phyloP scores from a whole-genome alignment of 805 yeast species.

The Myxozyma monticola region DNA sequence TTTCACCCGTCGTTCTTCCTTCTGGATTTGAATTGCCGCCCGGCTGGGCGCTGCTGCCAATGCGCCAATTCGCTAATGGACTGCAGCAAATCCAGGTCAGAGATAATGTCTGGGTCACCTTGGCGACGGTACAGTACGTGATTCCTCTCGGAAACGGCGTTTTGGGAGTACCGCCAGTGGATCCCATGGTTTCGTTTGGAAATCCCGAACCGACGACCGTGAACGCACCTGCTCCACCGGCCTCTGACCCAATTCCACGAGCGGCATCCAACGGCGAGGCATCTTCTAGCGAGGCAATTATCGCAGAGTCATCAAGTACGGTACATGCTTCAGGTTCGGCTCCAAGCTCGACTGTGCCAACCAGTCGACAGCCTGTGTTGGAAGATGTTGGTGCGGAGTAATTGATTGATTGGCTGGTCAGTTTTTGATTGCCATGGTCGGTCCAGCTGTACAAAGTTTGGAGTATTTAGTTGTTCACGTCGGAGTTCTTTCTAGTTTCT shows the following conservation, averaged over 20 bases:
- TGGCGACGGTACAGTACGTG: conserved; percentile 27
- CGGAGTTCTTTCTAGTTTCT: no score
- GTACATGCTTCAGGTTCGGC: not conserved
- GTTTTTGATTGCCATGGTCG: no score
- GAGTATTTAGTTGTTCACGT: no score
- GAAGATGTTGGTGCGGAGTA: conserved; percentile 6
- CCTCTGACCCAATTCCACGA: not conserved
- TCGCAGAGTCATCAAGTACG: not conserved
- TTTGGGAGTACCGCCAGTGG: conserved; percentile 19
- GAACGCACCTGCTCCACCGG: not conserved
- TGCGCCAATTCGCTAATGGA: conserved; percentile 32
- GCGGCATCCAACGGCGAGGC: not conserved
- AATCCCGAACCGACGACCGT: not conserved
- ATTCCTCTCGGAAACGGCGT: conserved; percentile 23
- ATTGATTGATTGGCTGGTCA: no score
- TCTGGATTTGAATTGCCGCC: conserved; percentile 23
- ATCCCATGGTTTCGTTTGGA: conserved; percentile 11
- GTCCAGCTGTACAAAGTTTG: no score
- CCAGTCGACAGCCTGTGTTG: conserved; percentile 1
- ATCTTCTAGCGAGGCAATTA: not conserved
- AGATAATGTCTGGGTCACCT: conserved; percentile 28
- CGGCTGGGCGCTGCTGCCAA: conserved; percentile 33
- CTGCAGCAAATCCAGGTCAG: conserved; percentile 27
- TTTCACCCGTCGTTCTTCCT: conserved; percentile 19
- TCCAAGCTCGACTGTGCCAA: not conserved